A percentile compares a stretch with the other conserved stretches of the same genome.
phyloP scores from a whole-genome alignment of 768 basidiomycete species.

The Erythrobasidium yunnanense region DNA sequence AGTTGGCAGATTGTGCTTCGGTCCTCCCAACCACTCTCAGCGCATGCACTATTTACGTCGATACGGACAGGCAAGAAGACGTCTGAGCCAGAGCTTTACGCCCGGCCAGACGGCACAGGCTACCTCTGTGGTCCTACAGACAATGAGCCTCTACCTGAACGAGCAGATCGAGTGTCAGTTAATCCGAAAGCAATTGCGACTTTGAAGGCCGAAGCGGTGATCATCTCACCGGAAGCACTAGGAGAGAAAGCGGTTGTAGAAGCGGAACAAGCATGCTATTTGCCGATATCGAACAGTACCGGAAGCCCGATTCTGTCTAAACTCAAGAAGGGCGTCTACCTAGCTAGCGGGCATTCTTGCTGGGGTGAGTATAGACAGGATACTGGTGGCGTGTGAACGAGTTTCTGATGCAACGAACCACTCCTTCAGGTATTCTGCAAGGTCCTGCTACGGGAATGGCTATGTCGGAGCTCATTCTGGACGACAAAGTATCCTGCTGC shows the following conservation, averaged over 20 bases:
- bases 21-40: conserved; percentile 46
- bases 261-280: conserved; percentile 60
- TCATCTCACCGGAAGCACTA: conserved; percentile 39
- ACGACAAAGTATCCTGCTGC: conserved; percentile 54
- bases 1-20: conserved; percentile 9
- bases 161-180: conserved; percentile 61
- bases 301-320: conserved; percentile 66
- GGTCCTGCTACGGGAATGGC: conserved; percentile 72
- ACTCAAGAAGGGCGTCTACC: conserved; percentile 52
- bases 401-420: not conserved
- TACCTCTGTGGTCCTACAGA: conserved; percentile 74
- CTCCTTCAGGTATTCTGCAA: conserved; percentile 38
- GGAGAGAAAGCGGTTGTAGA: conserved; percentile 48
- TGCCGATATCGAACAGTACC: conserved; percentile 52
- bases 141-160: conserved; percentile 55
- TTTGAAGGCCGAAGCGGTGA: conserved; percentile 41
- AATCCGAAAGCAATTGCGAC: conserved; percentile 52
- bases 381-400: conserved; percentile 36
- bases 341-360: conserved; percentile 69
- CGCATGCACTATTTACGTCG: conserved; percentile 74
- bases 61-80: conserved; percentile 46
- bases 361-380: conserved; percentile 48
- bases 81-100: conserved; percentile 46
- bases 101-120: conserved; percentile 43
- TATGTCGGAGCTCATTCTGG: conserved; percentile 60